These are phyloP conservation scores for Oldenlandia corymbosa DNA, from an alignment of 257 asterid species.

Conservation along the genomic window DNA sequence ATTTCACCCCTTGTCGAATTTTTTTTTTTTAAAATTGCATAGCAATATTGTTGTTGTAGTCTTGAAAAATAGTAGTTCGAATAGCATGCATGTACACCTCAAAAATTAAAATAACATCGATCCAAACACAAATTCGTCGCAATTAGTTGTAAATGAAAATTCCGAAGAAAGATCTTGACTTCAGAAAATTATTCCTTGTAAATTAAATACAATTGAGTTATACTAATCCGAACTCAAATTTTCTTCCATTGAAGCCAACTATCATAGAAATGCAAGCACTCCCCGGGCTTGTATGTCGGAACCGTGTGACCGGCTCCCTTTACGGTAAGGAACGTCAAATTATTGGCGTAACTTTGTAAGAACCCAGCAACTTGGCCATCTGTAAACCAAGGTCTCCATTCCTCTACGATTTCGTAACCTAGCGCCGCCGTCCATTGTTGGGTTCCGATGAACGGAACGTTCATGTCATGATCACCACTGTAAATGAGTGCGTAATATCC, in stretches of 20 bases:
- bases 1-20: too few species aligned
- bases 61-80: too few species aligned
- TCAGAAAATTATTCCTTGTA: too few species aligned
- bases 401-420: conserved; percentile 31
- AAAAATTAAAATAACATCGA: too few species aligned
- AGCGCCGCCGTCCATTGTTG: conserved; percentile 54
- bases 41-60: too few species aligned
- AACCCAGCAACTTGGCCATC: conserved; percentile 51
- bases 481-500: conserved; percentile 53
- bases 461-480: conserved; percentile 72
- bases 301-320: conserved; percentile 67
- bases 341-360: conserved; percentile 32
- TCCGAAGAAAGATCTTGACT: too few species aligned
- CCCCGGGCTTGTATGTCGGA: conserved; percentile 55
- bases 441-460: conserved; percentile 54
- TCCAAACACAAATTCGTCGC: too few species aligned
- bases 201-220: too few species aligned
- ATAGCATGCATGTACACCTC: too few species aligned
- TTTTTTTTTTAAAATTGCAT: too few species aligned
- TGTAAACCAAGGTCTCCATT: conserved; percentile 54
- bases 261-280: conserved; percentile 38
- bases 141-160: too few species aligned
- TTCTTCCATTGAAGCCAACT: conserved; percentile 35
- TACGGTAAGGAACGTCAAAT: conserved; percentile 47
- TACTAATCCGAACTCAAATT: too few species aligned